Base-by-base conservation (phyloP, 345 rosid genomes). In the Camelina sativa region DNA sequence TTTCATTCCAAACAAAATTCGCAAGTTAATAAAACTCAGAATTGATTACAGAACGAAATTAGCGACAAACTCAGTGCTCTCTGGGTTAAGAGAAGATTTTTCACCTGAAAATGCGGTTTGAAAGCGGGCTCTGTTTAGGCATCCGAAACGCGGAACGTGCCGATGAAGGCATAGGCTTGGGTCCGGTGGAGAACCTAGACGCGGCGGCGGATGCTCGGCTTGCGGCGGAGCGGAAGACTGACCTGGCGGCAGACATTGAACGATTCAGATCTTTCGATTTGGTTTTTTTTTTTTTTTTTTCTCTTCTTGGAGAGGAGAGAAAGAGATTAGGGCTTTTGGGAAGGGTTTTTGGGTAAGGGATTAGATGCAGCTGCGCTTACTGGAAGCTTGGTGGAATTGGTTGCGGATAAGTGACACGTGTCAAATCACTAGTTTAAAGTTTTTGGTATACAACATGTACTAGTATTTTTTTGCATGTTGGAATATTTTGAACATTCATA, bases 221-320 rank as follows among this genome's bases (percentile, higher is more conserved):
- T 47, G 88, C 85, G 68, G 91, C 67, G 51, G 91, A 88, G 30
- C 93, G 92, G 79, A 89, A 69, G 76, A 84, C 51, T 48, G 87
- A 86, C 60, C 96, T 87, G 52, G 88, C 89, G 83, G 87, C 88
- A 72, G 87, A 85, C 98, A 92, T 90, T 65, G 85, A 22, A 74
- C 34, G 53, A 9, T 56, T 38, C 7, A 44, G 20, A 59, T 38
- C 40, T 59, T 50, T 47, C 56, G 58, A 59, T 38, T 43, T 1
- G 64, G 2, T 6, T 62, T 12, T 30, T 48, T 66, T 56, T 19
- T 11, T 30, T 52, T 11, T 40, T 12, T 20, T 1, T 1, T 20
- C 22, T 20, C 2, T 59, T n/a, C 11, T 30, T 37, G 48, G 62
- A 44, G 60, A 55, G 3, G 65, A 22, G 28, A 62, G 65, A 20